phyloP scores from a whole-genome alignment of 345 rosid species.

The Microcos paniculata region DNA sequence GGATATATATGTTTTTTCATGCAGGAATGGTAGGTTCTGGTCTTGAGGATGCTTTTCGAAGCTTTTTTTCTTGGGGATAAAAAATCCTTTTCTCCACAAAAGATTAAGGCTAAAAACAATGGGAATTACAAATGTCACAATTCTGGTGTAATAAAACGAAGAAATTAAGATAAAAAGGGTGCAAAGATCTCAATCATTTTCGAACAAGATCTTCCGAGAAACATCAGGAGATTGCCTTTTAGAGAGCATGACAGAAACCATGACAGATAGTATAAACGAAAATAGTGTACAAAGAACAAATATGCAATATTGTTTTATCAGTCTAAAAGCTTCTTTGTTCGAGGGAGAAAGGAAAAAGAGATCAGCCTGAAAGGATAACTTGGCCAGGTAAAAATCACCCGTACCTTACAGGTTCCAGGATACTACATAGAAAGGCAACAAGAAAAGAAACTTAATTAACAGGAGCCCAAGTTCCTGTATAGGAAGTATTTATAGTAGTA shows the following conservation, averaged over 20 bases:
- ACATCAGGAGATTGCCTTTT: slow-evolving; percentile 9
- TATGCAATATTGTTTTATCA: background rate
- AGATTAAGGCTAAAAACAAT: slow-evolving; percentile 3
- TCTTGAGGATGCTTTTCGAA: background rate
- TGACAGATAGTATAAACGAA: slow-evolving; percentile 2
- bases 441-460: background rate
- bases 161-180: background rate
- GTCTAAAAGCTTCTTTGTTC: background rate
- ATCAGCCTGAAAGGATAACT: background rate
- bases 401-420: slow-evolving; percentile 19
- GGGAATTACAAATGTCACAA: slow-evolving; percentile 22
- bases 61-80: background rate
- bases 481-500: too few species aligned
- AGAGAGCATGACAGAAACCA: slow-evolving; percentile 1
- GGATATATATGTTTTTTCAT: background rate
- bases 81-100: slow-evolving; percentile 17
- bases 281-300: background rate
- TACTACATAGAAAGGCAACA: background rate
- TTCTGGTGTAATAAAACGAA: background rate
- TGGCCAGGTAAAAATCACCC: background rate
- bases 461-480: background rate
- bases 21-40: background rate
- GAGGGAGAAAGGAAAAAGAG: background rate
- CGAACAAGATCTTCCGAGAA: slow-evolving; percentile 24
- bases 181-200: slow-evolving; percentile 27